Percentiles rank a stretch among this genome's conserved stretches.
Evolutionary conservation across 2,329 filamentous ascomycete species (phyloP).

Genomic region (Penicillium aurantiogriseum): DNA sequence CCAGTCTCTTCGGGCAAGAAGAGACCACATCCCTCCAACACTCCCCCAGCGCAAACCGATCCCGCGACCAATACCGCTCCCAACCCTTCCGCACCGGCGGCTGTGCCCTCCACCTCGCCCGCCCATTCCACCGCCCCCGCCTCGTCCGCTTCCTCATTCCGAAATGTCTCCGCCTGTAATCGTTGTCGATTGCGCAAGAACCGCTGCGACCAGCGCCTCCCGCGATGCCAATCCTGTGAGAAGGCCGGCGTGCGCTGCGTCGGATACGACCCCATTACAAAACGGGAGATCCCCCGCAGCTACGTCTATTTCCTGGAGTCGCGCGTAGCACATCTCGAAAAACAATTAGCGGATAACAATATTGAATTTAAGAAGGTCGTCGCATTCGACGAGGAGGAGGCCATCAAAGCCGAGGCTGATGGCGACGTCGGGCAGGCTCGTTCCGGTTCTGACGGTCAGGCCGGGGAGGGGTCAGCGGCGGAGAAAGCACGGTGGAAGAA

Average conservation of each 20-base stretch:
- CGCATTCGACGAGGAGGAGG: slow-evolving; percentile 59
- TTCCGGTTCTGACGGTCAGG: slow-evolving; percentile 17
- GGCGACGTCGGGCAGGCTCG: slow-evolving; percentile 24
- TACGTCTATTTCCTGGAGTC: slow-evolving; percentile 96
- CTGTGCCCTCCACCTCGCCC: slow-evolving; percentile 21
- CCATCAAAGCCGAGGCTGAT: slow-evolving; percentile 31
- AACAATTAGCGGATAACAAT: slow-evolving; percentile 65
- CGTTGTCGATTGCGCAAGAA: slow-evolving; percentile 90
- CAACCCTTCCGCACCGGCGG: slow-evolving; percentile 12
- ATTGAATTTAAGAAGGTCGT: slow-evolving; percentile 70
- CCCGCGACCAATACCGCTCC: slow-evolving; percentile 17
- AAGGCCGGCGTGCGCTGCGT: slow-evolving; percentile 91
- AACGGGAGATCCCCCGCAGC: slow-evolving; percentile 86
- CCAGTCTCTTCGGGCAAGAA: slow-evolving; percentile 38
- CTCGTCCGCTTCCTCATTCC: slow-evolving; percentile 52
- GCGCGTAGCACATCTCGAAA: slow-evolving; percentile 78
- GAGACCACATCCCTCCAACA: slow-evolving; percentile 35
- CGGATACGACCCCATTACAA: slow-evolving; percentile 94
- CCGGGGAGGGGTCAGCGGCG: slow-evolving; percentile 13
- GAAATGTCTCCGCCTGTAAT: slow-evolving; percentile 92
- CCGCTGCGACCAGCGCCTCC: slow-evolving; percentile 87
- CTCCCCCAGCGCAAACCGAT: slow-evolving; percentile 23
- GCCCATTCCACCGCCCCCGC: slow-evolving; percentile 26
- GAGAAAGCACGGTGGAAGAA: slow-evolving; percentile 18
- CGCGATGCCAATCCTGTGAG: slow-evolving; percentile 86